Evolutionary conservation across 495 filamentous ascomycete genomes (phyloP).

Genomic region (Penicillium steckii): DNA sequence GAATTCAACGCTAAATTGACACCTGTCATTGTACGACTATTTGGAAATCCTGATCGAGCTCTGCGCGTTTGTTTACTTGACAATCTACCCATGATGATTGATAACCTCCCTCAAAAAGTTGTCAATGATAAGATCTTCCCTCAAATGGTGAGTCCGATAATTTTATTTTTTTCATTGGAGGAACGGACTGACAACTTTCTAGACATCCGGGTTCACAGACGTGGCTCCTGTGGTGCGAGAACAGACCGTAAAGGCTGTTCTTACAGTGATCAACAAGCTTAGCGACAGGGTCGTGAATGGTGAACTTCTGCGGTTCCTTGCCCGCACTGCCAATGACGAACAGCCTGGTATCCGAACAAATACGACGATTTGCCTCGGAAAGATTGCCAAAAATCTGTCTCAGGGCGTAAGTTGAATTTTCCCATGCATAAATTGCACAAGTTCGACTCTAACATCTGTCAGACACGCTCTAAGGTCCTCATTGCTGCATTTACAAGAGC

Average conservation of each 20-base stretch:
- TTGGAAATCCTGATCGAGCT: slow-evolving; percentile 87
- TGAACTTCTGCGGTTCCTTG: slow-evolving; percentile 84
- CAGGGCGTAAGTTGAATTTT: slow-evolving; percentile 52
- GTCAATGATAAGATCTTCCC: slow-evolving; percentile 98
- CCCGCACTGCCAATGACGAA: slow-evolving; percentile 96
- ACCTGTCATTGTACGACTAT: slow-evolving; percentile 83
- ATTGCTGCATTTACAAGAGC: slow-evolving; percentile 87
- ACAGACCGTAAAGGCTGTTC: slow-evolving; percentile 90
- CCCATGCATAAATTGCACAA: background rate
- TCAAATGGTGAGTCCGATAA: slow-evolving; percentile 61
- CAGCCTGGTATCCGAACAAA: slow-evolving; percentile 97
- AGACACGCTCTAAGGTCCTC: slow-evolving; percentile 83
- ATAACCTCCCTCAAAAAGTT: slow-evolving; percentile 80
- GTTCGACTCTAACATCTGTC: slow-evolving; percentile 16
- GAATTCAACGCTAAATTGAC: slow-evolving; percentile 85
- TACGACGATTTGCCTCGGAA: slow-evolving; percentile 94
- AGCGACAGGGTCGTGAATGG: slow-evolving; percentile 92
- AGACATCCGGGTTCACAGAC: slow-evolving; percentile 91
- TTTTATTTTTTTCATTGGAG: slow-evolving; percentile 1
- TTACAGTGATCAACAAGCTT: slow-evolving; percentile 81
- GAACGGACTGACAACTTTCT: slow-evolving; percentile 14
- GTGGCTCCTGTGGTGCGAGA: slow-evolving; percentile 87
- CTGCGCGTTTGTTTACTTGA: slow-evolving; percentile 90
- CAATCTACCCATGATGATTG: slow-evolving; percentile 87
- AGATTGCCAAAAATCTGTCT: slow-evolving; percentile 87